phyloP scores from a whole-genome alignment of 208 protist genomes.

The Lotmaria passim region DNA sequence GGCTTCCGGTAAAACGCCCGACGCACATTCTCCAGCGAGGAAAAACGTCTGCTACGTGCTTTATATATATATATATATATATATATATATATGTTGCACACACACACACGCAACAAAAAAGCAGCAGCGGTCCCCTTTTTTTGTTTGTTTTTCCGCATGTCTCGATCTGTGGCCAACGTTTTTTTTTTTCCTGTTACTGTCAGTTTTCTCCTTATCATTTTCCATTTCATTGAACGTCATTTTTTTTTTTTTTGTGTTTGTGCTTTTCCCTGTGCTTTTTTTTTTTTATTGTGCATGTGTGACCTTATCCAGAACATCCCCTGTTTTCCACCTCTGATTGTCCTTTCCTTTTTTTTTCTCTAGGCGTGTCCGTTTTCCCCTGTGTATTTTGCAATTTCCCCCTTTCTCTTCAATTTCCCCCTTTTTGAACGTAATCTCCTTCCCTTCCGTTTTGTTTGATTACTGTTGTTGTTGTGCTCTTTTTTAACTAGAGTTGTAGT shows the following conservation, averaged over 20 bases:
- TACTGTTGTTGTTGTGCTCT: too few relatives aligned
- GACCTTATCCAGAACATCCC: too few relatives aligned
- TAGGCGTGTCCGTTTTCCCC: background rate
- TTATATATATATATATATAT: too few relatives aligned
- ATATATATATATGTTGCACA: too few relatives aligned
- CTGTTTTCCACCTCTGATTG: background rate
- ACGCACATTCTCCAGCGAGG: too few relatives aligned
- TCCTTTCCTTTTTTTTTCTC: conserved; percentile 17
- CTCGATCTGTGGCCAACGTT: background rate
- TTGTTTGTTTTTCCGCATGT: too few relatives aligned
- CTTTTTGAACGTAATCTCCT: too few relatives aligned
- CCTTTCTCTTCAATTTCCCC: conserved; percentile 11
- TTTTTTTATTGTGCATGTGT: background rate
- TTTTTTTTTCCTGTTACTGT: background rate
- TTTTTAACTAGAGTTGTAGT: too few relatives aligned
- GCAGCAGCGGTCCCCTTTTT: too few relatives aligned
- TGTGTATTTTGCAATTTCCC: background rate
- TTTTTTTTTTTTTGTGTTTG: background rate
- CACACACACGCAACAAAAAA: too few relatives aligned
- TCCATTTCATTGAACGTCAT: background rate
- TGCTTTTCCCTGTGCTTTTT: background rate
- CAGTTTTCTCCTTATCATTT: background rate
- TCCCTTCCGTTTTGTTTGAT: too few relatives aligned
- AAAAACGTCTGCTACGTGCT: too few relatives aligned
- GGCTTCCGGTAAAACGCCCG: conserved; percentile 14